Base-by-base conservation (phyloP, 257 asterid genomes). In the Pogostemon cablin region DNA sequence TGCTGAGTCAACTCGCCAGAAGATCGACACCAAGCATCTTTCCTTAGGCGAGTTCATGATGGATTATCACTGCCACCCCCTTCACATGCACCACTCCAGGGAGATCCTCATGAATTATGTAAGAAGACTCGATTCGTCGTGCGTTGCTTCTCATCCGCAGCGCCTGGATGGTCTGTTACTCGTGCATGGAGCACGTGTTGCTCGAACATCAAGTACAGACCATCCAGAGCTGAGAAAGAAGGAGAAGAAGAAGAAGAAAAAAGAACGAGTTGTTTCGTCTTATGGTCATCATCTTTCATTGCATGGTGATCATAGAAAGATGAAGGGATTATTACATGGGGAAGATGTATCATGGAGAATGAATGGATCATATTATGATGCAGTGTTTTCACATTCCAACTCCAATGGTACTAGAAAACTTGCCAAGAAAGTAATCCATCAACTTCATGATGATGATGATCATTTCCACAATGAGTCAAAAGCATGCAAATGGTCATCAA, bases 131-230 rank as follows among this genome's bases (percentile, higher is more conserved):
- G 75, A 80, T 67, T 41, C 80, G 25, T 54, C 60, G 11, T 56
- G 44, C 32, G 25, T 20, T 20, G 25, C 25, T 20, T 79, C 71
- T 76, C 80, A 41, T 66, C 77, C 50, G 56, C 78, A 75, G 62
- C 82, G 82, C 5, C 69, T 59, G 73, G 92, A 87, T 69, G 86
- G 81, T 74, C 85, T 81, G 76, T 78, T 85, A 39, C 83, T 84
- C 50, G 85, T 83, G 12, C 72, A 42, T 68, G 40, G 76, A 69
- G 80, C 81, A 70, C 77, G 7, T 6, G 52, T 60, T 67, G 73
- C 80, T 68, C 69, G 71, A 60, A 53, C 72, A 10, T 64, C 82
- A 38, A 62, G 62, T 55, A 55, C 9, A 25, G 32, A 25, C 70
- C 84, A 72, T 55, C 65, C 72, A 32, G 77, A 81, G 61, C 82